phyloP scores from a whole-genome alignment of 2,329 filamentous ascomycete species.

The Aspergillus ibericus region DNA sequence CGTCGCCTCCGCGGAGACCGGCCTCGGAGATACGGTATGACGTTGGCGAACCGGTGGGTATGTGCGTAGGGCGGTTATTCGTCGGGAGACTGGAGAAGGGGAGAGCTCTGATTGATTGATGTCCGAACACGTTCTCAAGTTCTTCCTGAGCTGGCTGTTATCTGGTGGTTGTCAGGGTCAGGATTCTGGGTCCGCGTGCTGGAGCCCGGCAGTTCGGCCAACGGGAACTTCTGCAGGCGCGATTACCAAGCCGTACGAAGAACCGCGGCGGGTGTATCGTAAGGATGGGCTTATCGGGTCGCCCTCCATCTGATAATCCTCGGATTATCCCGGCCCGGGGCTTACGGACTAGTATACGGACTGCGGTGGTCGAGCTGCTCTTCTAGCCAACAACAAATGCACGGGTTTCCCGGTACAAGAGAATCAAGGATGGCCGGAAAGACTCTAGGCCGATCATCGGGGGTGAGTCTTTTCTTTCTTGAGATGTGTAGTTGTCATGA shows the following conservation, averaged over 20 bases:
- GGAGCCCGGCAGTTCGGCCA: conserved; percentile 7
- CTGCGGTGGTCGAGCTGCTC: background rate
- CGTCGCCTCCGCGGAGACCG: conserved; percentile 19
- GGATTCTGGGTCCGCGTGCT: background rate
- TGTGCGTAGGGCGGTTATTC: background rate
- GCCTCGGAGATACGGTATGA: conserved; percentile 20
- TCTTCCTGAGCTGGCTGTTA: too few relatives aligned
- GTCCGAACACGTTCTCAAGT: background rate
- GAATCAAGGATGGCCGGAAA: conserved; percentile 17
- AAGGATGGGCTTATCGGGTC: background rate
- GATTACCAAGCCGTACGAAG: conserved; percentile 10
- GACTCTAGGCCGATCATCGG: conserved; percentile 21
- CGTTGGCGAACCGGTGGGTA: conserved; percentile 3
- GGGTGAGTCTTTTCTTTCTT: conserved; percentile 18
- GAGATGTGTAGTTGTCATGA: background rate
- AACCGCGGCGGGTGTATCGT: background rate
- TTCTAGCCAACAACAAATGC: background rate
- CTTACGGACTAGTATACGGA: background rate
- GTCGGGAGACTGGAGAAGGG: background rate
- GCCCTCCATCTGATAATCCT: conserved; percentile 17
- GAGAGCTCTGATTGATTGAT: background rate
- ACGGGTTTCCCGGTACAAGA: background rate
- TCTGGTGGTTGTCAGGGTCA: background rate
- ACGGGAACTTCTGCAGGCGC: conserved; percentile 10
- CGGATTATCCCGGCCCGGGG: background rate